A percentile compares a stretch with the other conserved stretches of the same genome.
phyloP scores from a whole-genome alignment of 1,139 yeast genomes.

The Suhomyces maxii region DNA sequence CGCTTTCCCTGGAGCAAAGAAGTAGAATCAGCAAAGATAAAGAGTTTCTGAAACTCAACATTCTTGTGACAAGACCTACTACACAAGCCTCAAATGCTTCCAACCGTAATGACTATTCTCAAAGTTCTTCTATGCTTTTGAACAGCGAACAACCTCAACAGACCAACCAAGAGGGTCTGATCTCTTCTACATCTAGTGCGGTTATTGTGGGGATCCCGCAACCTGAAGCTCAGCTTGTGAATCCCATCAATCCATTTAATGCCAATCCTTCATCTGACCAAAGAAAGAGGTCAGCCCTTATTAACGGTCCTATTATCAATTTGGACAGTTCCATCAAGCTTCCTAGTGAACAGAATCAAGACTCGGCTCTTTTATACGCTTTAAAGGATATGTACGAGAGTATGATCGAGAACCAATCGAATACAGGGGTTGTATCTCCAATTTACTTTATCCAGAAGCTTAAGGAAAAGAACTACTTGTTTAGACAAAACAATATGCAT shows the following conservation, averaged over 20 bases:
- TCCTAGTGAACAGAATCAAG: conserved; percentile 44
- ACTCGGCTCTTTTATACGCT: conserved; percentile 64
- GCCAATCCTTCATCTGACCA: conserved; percentile 67
- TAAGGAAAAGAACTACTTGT: conserved; percentile 79
- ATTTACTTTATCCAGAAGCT: conserved; percentile 67
- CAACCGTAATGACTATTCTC: conserved; percentile 34
- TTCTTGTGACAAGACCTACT: conserved; percentile 42
- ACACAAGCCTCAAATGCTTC: conserved; percentile 12
- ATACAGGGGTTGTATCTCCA: conserved; percentile 86
- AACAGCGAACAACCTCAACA: conserved; percentile 21
- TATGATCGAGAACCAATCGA: conserved; percentile 68
- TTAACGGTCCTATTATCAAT: conserved; percentile 82
- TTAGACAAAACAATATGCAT: conserved; percentile 85
- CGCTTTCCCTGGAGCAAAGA: conserved; percentile 38
- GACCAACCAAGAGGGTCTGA: conserved; percentile 15
- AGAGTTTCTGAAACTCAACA: conserved; percentile 34
- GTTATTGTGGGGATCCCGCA: conserved; percentile 47
- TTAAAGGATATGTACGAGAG: conserved; percentile 84
- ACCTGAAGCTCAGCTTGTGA: conserved; percentile 37
- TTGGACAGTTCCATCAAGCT: conserved; percentile 62
- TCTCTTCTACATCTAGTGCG: conserved; percentile 32
- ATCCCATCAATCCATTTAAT: conserved; percentile 44
- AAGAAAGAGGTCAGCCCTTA: conserved; percentile 75
- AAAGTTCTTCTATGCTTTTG: conserved; percentile 38
- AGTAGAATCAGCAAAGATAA: conserved; percentile 30